phyloP scores from a whole-genome alignment of 2,329 filamentous ascomycete genomes.

The Epichloe festucae region DNA sequence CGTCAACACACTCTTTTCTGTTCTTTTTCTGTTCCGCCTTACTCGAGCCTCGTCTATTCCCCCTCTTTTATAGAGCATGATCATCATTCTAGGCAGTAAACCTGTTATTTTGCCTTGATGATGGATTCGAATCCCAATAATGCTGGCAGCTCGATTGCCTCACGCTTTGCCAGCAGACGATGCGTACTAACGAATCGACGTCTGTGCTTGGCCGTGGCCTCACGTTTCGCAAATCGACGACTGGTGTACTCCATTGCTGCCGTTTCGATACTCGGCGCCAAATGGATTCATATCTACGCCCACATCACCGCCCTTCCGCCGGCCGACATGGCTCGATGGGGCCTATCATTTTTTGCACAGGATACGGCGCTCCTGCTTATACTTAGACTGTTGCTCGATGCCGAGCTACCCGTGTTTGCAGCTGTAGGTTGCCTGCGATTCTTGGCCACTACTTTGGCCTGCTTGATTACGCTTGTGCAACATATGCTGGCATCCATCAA shows the following conservation, averaged over 20 bases:
- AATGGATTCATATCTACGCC: conserved; percentile 19
- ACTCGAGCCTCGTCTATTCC: not conserved
- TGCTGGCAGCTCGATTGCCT: conserved; percentile 3
- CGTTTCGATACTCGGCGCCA: conserved; percentile 18
- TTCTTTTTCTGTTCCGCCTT: no score
- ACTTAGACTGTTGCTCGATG: conserved; percentile 19
- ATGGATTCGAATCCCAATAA: not conserved
- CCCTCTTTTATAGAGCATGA: conserved; percentile 1
- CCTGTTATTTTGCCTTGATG: not conserved
- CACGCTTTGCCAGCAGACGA: not conserved
- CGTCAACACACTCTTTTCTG: no score
- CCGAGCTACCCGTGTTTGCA: conserved; percentile 7
- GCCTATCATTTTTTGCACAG: conserved; percentile 23
- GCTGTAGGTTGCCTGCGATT: conserved; percentile 11
- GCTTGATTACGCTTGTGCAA: conserved; percentile 12
- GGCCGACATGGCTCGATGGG: conserved; percentile 17
- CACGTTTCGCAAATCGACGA: conserved; percentile 16
- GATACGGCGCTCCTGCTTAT: conserved; percentile 19
- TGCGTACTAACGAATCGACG: conserved; percentile 5
- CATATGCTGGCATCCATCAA: conserved; percentile 11
- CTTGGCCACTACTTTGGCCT: conserved; percentile 7
- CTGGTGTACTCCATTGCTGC: conserved; percentile 20
- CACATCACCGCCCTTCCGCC: conserved; percentile 18
- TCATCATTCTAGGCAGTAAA: not conserved
- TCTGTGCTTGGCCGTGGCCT: conserved; percentile 7